Conservation (phyloP, 1,139 yeast genomes). For the Zygoascus meyerae region DNA sequence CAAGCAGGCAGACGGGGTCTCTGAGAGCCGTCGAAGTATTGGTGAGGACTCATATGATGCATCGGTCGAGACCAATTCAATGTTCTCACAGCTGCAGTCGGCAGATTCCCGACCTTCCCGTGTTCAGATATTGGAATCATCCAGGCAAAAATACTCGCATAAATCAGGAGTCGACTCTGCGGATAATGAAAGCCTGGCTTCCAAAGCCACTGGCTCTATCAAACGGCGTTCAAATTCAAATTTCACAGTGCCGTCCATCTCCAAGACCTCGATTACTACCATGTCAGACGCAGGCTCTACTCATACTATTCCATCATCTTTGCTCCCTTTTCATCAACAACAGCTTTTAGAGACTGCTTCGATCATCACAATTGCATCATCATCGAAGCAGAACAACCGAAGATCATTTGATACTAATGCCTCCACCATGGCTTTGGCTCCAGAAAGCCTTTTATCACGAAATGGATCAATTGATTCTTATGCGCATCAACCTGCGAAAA, state of each 20-base stretch:
- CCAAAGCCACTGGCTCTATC: slow-evolving; percentile 13
- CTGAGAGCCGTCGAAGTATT: slow-evolving; percentile 3
- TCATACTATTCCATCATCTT: slow-evolving; percentile 18
- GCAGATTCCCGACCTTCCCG: slow-evolving; percentile 15
- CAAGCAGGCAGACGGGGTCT: slow-evolving; percentile 1
- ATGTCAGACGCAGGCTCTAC: slow-evolving; percentile 24
- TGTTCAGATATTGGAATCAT: slow-evolving; percentile 23
- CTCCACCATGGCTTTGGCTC: slow-evolving; percentile 35
- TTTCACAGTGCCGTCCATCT: slow-evolving; percentile 29
- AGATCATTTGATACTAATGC: slow-evolving; percentile 37
- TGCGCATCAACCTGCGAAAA: slow-evolving; percentile 15
- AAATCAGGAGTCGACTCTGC: neutral
- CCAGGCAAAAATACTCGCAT: slow-evolving; percentile 9
- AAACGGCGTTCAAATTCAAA: slow-evolving; percentile 29
- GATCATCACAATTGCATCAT: slow-evolving; percentile 36
- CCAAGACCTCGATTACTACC: slow-evolving; percentile 29
- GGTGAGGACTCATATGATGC: slow-evolving; percentile 7
- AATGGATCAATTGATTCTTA: slow-evolving; percentile 25
- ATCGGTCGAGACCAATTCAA: slow-evolving; percentile 9
- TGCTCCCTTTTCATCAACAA: slow-evolving; percentile 16
- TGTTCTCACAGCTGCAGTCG: slow-evolving; percentile 9
- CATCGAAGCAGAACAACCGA: slow-evolving; percentile 34
- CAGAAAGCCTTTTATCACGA: slow-evolving; percentile 31
- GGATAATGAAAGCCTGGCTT: slow-evolving; percentile 17
- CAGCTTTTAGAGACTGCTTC: slow-evolving; percentile 31